Evolutionary conservation across 257 asterid species (phyloP).

Genomic region (Echites panduratus): DNA sequence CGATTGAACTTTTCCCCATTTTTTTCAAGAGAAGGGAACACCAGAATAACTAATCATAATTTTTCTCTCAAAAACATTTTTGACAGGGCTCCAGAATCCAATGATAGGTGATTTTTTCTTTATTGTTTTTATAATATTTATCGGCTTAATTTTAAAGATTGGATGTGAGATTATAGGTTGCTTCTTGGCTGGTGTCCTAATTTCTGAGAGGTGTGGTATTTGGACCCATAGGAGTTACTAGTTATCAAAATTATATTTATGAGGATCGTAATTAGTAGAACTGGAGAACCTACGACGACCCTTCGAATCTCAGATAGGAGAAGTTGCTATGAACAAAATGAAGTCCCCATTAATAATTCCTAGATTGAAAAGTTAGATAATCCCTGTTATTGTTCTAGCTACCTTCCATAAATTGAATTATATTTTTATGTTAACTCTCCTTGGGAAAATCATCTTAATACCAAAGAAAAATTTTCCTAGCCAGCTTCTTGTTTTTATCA

Average conservation of each 20-base stretch:
- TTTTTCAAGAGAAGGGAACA: neutral
- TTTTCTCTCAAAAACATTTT: too few species aligned
- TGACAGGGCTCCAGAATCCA: neutral
- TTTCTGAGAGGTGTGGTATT: neutral
- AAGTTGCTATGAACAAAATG: neutral
- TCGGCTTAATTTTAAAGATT: neutral
- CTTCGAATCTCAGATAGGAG: neutral
- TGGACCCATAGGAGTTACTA: neutral
- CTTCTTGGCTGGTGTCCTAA: neutral
- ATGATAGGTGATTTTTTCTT: neutral
- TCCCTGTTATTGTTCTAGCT: neutral
- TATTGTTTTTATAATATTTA: too few species aligned
- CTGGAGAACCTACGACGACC: neutral
- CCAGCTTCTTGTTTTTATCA: neutral
- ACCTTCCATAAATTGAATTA: neutral
- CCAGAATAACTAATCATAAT: too few species aligned
- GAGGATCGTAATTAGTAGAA: neutral
- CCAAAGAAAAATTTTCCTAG: neutral
- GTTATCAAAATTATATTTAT: neutral
- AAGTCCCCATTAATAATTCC: neutral
- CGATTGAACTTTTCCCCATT: neutral
- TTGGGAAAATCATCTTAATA: neutral
- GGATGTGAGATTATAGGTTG: neutral
- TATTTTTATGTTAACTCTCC: neutral
- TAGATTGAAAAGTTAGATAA: neutral